Evolutionary conservation across 768 basidiomycete species (phyloP), one percentile per base, ranked within the genome.

Genomic region (Boletellus ananiceps): DNA sequence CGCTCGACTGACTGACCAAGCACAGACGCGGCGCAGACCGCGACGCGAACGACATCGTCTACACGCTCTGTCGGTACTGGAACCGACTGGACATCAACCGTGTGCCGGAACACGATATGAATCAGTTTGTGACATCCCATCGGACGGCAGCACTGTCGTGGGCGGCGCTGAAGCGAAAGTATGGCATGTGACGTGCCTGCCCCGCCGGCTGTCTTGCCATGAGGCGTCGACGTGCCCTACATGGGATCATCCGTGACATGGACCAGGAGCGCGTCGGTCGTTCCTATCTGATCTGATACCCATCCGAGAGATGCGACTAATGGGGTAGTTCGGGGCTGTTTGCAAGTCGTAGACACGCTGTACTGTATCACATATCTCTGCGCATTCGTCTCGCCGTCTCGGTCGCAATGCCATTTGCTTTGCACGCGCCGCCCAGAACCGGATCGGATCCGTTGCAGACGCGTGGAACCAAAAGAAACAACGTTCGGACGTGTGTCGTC

Each of bases 41-140:
- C 48, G 89, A 92, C 60, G 88, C 88, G 8, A 81, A 81, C 56
- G 89, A 92, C 54, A 88, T 92, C 57, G 64, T 74, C 37, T 90
- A 81, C 62, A 75, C 81, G 34, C 72, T 93, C 58, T 74, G 79
- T 50, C 81, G 80, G 47, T 88, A 84, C 61, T 91, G 89, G 88
- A 86, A 84, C 62, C 75, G 78, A 47, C 79, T 92, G 52, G 89
- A 92, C 66, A 82, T 91, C 57, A 92, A 92, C 63, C 86, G 89
- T 57, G 84, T 92, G 51, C 83, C 84, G 23, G 89, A 92, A 66
- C 80, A 83, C 51, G 89, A 92, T 62, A 92, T 92, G 89, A 81
- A 81, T 50, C 74, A 78, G 27, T 92, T 92, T 60, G 83, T 86
- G 27, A 61, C 73, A 13, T 74, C 73, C 33, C 75, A 86, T 59